Base-by-base conservation (phyloP, 2,329 filamentous ascomycete species). In the Ophiostoma angusticollis region DNA sequence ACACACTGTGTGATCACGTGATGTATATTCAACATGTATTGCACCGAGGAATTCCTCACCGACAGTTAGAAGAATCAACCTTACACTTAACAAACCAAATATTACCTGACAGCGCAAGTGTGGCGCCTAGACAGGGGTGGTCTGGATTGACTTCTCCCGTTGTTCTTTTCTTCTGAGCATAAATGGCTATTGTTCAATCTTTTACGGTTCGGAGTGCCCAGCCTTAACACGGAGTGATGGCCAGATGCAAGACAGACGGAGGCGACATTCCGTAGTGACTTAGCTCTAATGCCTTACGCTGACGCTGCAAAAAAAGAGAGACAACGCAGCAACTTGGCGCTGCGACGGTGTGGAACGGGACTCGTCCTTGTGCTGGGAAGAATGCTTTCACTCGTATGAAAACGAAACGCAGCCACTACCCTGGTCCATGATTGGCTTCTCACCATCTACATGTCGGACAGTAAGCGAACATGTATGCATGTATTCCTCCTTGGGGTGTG, bases 61-160 rank as follows among this genome's bases (percentile, higher is more conserved):
- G n/a, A n/a, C n/a, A n/a, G n/a, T n/a, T n/a, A n/a, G n/a, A n/a
- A n/a, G n/a, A n/a, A n/a, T n/a, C n/a, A n/a, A n/a, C n/a, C n/a
- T n/a, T n/a, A n/a, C n/a, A n/a, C n/a, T n/a, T n/a, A n/a, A n/a
- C n/a, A n/a, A n/a, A n/a, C n/a, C n/a, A n/a, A n/a, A n/a, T n/a
- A n/a, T n/a, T n/a, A n/a, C n/a, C n/a, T n/a, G n/a, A n/a, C n/a
- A n/a, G n/a, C n/a, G n/a, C n/a, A n/a, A n/a, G n/a, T n/a, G n/a
- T n/a, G n/a, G n/a, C n/a, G n/a, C n/a, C n/a, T 36, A 30, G 35
- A 47, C 46, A 48, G 45, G 46, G 46, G 45, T 43, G 34, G 30
- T 30, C 21, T 31, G 39, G 23, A 41, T 44, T 31, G 35, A 35
- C 31, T 39, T 41, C 35, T 34, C 18, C 31, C 16, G 25, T 21